phyloP scores from a whole-genome alignment of 2,329 filamentous ascomycete species.

The Aureobasidium namibiae region DNA sequence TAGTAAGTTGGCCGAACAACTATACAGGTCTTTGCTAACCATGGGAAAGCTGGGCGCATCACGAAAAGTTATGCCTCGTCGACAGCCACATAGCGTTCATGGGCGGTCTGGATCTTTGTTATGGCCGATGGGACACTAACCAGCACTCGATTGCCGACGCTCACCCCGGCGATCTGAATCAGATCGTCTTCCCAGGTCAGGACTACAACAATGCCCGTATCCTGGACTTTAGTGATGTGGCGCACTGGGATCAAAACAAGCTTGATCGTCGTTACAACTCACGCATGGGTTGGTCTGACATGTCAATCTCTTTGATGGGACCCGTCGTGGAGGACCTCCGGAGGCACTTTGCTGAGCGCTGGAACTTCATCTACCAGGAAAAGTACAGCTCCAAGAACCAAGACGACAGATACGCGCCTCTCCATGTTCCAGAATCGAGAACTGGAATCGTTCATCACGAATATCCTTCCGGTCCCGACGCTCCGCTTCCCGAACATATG shows the following conservation, averaged over 20 bases:
- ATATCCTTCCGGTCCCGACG: conserved; percentile 17
- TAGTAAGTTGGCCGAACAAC: conserved; percentile 36
- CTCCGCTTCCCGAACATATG: conserved; percentile 23
- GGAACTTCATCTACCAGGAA: conserved; percentile 82
- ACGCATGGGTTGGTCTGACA: conserved; percentile 89
- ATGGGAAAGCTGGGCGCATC: conserved; percentile 62
- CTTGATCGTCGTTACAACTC: conserved; percentile 62
- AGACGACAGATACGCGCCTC: conserved; percentile 39
- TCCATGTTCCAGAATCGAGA: conserved; percentile 29
- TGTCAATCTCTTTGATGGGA: conserved; percentile 67
- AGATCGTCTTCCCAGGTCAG: conserved; percentile 77
- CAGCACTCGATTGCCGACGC: conserved; percentile 73
- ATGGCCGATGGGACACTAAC: conserved; percentile 82
- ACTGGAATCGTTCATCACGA: conserved; percentile 26
- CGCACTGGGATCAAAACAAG: conserved; percentile 77
- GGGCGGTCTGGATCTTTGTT: conserved; percentile 81
- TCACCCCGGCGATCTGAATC: conserved; percentile 67
- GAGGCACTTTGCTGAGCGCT: conserved; percentile 74
- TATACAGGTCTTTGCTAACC: not conserved
- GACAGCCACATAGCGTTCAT: conserved; percentile 79
- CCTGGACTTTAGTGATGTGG: conserved; percentile 54
- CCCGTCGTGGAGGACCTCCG: conserved; percentile 67
- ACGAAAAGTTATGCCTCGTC: conserved; percentile 81
- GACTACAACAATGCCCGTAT: conserved; percentile 87
- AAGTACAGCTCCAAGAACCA: conserved; percentile 60